Evolutionary conservation across 805 yeast species (phyloP), one percentile per base, ranked within the genome.

Genomic region (Candida sonorensis): DNA sequence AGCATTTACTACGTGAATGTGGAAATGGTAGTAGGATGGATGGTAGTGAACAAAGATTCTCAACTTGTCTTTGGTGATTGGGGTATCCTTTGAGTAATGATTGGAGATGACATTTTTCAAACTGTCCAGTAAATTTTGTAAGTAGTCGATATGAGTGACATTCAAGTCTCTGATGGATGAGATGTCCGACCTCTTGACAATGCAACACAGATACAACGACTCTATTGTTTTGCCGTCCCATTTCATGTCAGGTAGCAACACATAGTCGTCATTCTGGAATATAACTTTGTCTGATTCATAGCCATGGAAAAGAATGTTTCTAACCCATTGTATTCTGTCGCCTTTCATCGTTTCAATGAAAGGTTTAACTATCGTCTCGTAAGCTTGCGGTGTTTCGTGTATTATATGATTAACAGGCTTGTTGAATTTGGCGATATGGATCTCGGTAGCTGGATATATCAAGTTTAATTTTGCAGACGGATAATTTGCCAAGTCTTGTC

Each of bases 21-120:
- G 98, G 64, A 92, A 81, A 50, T 92, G 97, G 51, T 92, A 92
- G 55, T 90, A 92, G 0, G 95, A 82, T 0, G 98, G 98, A 44
- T 88, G 97, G 56, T 92, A 83, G 62, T 92, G 98, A 30, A 92
- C 69, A 51, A 83, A 92, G 1, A 87, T 53, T 36, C 94, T 70
- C 44, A 92, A 53, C 44, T 77, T 72, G 50, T 81, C 80, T 1
- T 61, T 45, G 2, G 45, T 54, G 10, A 86, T 45, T 2, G n/a
- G n/a, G n/a, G n/a, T n/a, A n/a, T 24, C n/a, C 4, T 24, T 12
- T 4, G 23, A 4, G 50, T 71, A 82, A 26, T 61, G 50, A 15
- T 54, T 50, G 0, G 75, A 59, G 5, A 84, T 71, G 2, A 70
- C 67, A 1, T 50, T 42, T 33, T 61, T 56, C 9, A 85, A 67